phyloP scores from a whole-genome alignment of 2,329 filamentous ascomycete genomes.

The Ascochyta pisi region DNA sequence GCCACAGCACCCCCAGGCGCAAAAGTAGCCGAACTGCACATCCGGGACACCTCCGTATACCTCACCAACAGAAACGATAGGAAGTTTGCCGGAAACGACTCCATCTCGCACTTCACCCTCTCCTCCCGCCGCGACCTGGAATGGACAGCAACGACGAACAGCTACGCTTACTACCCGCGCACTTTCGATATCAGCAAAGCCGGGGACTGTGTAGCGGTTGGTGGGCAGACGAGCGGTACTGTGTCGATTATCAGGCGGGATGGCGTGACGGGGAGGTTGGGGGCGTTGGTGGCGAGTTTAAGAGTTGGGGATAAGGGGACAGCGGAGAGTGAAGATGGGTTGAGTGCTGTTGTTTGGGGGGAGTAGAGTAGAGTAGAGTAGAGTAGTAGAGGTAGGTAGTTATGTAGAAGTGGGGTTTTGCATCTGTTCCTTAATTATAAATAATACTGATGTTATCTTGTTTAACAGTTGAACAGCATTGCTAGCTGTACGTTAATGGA shows the following conservation, averaged over 20 bases:
- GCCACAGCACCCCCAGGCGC: conserved; percentile 34
- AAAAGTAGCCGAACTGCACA: conserved; percentile 44
- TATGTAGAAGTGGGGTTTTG: no score
- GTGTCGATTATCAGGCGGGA: conserved; percentile 43
- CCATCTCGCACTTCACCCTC: conserved; percentile 45
- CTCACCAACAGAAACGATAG: conserved; percentile 47
- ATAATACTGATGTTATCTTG: no score
- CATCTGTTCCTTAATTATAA: no score
- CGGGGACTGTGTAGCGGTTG: conserved; percentile 41
- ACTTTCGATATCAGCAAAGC: conserved; percentile 47
- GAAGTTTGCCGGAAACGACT: conserved; percentile 44
- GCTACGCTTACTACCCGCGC: conserved; percentile 44
- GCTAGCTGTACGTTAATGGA: no score
- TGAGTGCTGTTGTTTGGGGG: conserved; percentile 45
- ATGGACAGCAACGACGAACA: conserved; percentile 39
- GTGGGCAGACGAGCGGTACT: conserved; percentile 42
- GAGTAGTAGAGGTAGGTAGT: no score
- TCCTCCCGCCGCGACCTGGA: conserved; percentile 34
- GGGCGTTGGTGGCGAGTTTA: conserved; percentile 32
- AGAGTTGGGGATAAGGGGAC: conserved; percentile 35
- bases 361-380: conserved; percentile 25
- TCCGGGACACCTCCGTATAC: conserved; percentile 45
- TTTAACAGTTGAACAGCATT: no score
- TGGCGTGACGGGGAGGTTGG: conserved; percentile 35
- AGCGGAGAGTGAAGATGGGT: conserved; percentile 41